Base-by-base conservation (phyloP, 2,329 filamentous ascomycete genomes). In the Colletotrichum tabaci region DNA sequence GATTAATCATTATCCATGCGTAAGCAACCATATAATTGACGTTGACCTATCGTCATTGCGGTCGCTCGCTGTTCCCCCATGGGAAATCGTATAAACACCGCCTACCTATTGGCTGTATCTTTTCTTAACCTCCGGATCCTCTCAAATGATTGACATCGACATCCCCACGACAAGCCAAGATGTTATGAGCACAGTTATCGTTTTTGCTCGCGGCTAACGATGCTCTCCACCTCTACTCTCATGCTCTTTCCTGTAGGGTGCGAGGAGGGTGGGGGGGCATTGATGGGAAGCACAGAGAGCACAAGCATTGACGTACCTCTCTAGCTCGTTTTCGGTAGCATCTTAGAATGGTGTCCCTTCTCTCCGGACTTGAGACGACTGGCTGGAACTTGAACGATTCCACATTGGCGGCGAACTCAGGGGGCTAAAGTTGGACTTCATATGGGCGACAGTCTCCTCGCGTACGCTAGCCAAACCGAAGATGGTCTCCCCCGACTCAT, bases 381-480 rank as follows among this genome's bases (percentile, higher is more conserved):
- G 40, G 26, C n/a, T 55, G 21, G n/a, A 44, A 16, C 30, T 47
- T n/a, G 60, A 61, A 26, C 52, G 52, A n/a, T 21, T 57, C 23
- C 47, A 58, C 4, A 23, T 56, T 15, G 47, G 58, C 30, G 58
- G 61, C 10, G 23, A 46, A 40, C 66, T 63, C 15, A 30, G 16
- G 12, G 57, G 18, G 23, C 65, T 52, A 40, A 26, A 64, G 23
- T 42, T 55, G 3, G 58, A 47, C 60, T 53, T 68, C n/a, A 38
- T 58, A 18, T 65, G 46, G 13, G 46, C 55, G 10, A 69, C 68
- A 13, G 26, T 26, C 12, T 72, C 70, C 38, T 57, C 61, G 10
- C 66, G 66, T 16, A 66, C 61, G 49, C 70, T 72, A 15, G 61
- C 61, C 47, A 72, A 35, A 13, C 70, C 66, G 40, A 73, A 66